Conservation (phyloP, 345 rosid genomes). For the Eucalyptus pumila region DNA sequence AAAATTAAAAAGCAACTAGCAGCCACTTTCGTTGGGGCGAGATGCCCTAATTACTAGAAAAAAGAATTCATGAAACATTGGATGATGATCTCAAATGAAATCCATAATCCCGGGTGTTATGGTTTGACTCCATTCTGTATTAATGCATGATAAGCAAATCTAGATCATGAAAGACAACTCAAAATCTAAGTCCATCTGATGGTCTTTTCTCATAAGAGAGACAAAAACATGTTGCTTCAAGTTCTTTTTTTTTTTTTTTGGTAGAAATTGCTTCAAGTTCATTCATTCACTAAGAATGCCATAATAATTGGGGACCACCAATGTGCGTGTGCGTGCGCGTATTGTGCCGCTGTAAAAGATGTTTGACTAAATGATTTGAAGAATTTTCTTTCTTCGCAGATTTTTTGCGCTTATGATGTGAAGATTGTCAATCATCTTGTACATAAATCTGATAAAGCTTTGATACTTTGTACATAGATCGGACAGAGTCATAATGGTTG, state of each 20-base stretch:
- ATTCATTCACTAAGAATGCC: no score
- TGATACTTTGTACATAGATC: not conserved
- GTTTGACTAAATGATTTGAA: not conserved
- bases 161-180: not conserved
- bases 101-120: no score
- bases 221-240: not conserved
- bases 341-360: not conserved
- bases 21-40: no score
- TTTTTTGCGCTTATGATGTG: not conserved
- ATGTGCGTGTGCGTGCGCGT: not conserved
- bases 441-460: not conserved
- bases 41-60: no score
- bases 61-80: no score
- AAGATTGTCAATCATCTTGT: not conserved
- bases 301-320: not conserved
- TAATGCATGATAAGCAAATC: no score
- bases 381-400: not conserved
- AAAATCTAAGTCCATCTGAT: not conserved
- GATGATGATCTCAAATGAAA: no score
- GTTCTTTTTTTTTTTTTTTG: no score
- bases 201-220: not conserved
- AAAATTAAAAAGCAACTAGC: no score
- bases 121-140: no score
- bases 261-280: not conserved
- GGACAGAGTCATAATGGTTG: not conserved